Base-by-base conservation (phyloP, 129 eudicot species). In the Helianthus tuberosus region DNA sequence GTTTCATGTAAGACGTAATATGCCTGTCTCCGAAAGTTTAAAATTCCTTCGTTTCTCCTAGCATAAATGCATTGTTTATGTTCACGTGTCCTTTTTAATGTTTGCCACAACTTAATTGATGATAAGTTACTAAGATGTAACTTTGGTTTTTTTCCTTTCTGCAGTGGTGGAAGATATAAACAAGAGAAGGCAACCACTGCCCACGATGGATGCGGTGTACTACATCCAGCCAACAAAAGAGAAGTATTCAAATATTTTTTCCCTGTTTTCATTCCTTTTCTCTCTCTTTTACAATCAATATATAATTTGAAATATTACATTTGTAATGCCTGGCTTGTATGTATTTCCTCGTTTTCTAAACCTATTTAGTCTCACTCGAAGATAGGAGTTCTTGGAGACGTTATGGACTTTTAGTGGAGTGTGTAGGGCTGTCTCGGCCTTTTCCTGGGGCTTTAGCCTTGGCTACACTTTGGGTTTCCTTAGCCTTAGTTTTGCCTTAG, bases 111-210 rank as follows among this genome's bases (percentile, higher is more conserved):
- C 65, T 16, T 70, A 36, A 71, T 71, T 27, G 48, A 38, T 23
- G 32, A 39, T 51, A 17, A 35, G 35, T 52, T n/a, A 16, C 39
- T 71, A 36, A 35, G 23, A 47, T 57, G 36, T 57, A 57, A 23
- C 25, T 20, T 32, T 65, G 9, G 13, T 67, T 41, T 51, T 71
- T 76, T 71, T 76, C 65, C 72, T 54, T 51, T 29, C 62, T 80
- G 77, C 88, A 93, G 98, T 93, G 87, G 98, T 93, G 82, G 98
- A 93, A 80, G 98, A 93, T 83, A 86, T 90, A 74, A 86, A 93
- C 86, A 90, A 81, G 81, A 80, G 96, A 80, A 83, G 98, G 58
- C 98, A 93, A 71, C 96, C 98, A 32, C 71, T 93, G 67, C 96
- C 97, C 36, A 82, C 89, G 50, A 88, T 93, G 98, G 96, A 93